phyloP scores from a whole-genome alignment of 2,329 filamentous ascomycete genomes.

The Ophiostoma himal-ulmi region DNA sequence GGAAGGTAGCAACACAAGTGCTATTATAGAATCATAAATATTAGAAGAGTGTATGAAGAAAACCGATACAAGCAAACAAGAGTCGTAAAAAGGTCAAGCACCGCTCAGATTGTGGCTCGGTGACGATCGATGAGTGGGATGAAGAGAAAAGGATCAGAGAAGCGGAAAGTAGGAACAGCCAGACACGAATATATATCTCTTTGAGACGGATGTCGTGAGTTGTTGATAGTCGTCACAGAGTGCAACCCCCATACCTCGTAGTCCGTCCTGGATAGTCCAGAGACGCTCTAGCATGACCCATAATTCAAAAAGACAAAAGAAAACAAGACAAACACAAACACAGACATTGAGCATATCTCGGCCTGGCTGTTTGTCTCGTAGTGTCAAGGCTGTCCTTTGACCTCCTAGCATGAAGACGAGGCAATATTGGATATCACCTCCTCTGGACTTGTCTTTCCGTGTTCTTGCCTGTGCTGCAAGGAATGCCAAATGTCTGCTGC shows the following conservation, averaged over 20 bases:
- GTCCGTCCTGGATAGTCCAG: not conserved
- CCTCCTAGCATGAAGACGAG: not conserved
- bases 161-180: slow-evolving; percentile 11
- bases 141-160: not conserved
- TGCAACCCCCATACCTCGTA: not conserved
- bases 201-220: not conserved
- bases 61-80: slow-evolving; percentile 1
- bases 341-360: slow-evolving; percentile 6
- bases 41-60: not conserved
- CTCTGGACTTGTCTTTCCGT: not conserved
- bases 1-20: not conserved
- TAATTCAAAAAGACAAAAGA: not conserved
- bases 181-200: slow-evolving; percentile 19
- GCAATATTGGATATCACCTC: not conserved
- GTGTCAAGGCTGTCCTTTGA: not conserved
- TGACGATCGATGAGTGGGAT: not conserved
- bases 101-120: slow-evolving; percentile 8
- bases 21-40: not conserved
- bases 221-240: not conserved
- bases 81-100: not conserved
- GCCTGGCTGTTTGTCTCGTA: not conserved
- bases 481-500: not conserved
- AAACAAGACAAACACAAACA: not conserved
- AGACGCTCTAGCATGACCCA: not conserved
- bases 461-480: not conserved